These are phyloP conservation scores for Pelargonium fulgidum DNA, from an alignment of 441 rosid species.

Conservation along the genomic window DNA sequence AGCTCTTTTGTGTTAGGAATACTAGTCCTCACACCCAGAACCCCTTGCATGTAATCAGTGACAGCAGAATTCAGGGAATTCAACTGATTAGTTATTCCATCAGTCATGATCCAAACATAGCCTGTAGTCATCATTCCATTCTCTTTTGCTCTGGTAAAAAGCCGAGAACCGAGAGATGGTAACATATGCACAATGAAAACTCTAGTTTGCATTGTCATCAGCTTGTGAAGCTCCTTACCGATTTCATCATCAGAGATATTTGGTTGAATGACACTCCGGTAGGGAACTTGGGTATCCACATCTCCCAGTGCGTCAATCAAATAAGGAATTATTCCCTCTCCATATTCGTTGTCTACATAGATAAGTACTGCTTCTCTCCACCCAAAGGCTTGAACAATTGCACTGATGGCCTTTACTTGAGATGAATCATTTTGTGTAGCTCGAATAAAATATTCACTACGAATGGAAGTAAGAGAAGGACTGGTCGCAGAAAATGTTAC, in stretches of 20 bases:
- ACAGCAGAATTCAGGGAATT: conserved; percentile 3
- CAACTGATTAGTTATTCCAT: conserved; percentile 29
- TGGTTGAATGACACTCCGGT: conserved; percentile 35
- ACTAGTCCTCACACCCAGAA: conserved; percentile 37
- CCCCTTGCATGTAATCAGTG: conserved; percentile 41
- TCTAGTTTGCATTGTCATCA: conserved; percentile 48
- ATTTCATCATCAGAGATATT: conserved; percentile 37
- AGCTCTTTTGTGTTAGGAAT: conserved; percentile 26
- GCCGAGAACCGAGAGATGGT: conserved; percentile 30
- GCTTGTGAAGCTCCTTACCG: conserved; percentile 35
- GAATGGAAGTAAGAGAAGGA: conserved; percentile 34
- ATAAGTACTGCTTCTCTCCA: conserved; percentile 57
- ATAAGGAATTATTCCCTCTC: conserved; percentile 40
- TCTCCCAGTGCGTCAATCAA: conserved; percentile 40
- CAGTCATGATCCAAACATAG: conserved; percentile 57
- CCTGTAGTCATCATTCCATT: conserved; percentile 49
- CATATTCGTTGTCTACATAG: conserved; percentile 39
- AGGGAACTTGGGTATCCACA: conserved; percentile 31
- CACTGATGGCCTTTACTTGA: conserved; percentile 41
- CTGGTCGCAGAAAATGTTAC: conserved; percentile 56
- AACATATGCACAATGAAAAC: conserved; percentile 57
- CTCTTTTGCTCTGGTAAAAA: conserved; percentile 43
- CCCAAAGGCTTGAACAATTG: conserved; percentile 39
- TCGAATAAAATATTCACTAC: conserved; percentile 44
- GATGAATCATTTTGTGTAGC: conserved; percentile 33